Conservation (phyloP, 345 rosid genomes). For the Syzygium oleosum region DNA sequence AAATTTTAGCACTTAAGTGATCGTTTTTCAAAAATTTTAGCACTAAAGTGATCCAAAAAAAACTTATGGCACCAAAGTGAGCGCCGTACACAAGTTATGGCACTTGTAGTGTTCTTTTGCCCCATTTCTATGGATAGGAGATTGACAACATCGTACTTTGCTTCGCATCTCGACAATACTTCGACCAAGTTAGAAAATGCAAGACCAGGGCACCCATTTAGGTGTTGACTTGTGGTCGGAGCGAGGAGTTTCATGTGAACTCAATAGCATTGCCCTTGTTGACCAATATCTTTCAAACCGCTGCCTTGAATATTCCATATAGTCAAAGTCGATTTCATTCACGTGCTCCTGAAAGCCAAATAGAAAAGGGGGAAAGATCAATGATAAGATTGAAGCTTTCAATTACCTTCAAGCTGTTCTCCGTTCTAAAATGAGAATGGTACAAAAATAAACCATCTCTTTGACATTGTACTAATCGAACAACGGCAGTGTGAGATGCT, state of each 20-base stretch:
- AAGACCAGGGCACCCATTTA: not conserved
- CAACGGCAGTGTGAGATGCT: not conserved
- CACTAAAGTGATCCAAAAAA: no score
- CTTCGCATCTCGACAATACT: not conserved
- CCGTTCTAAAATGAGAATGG: not conserved
- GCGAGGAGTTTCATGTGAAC: not conserved
- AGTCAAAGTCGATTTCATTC: constrained; percentile 59
- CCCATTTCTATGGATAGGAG: not conserved
- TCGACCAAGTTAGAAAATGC: not conserved
- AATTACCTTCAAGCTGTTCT: not conserved
- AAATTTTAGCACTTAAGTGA: no score
- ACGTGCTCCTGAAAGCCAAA: constrained; percentile 40
- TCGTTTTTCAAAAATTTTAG: no score
- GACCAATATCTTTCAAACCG: constrained; percentile 54
- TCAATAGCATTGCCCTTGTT: constrained; percentile 7
- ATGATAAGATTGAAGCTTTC: not conserved
- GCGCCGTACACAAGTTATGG: no score
- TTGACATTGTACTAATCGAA: not conserved
- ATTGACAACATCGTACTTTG: not conserved
- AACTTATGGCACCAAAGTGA: no score
- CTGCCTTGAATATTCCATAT: constrained; percentile 53
- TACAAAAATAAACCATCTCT: not conserved
- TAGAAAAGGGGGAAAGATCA: not conserved
- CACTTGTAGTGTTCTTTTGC: no score
- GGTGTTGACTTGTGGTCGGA: not conserved